Base-by-base conservation (phyloP, 2,329 filamentous ascomycete genomes). In the Cadophora sp. region DNA sequence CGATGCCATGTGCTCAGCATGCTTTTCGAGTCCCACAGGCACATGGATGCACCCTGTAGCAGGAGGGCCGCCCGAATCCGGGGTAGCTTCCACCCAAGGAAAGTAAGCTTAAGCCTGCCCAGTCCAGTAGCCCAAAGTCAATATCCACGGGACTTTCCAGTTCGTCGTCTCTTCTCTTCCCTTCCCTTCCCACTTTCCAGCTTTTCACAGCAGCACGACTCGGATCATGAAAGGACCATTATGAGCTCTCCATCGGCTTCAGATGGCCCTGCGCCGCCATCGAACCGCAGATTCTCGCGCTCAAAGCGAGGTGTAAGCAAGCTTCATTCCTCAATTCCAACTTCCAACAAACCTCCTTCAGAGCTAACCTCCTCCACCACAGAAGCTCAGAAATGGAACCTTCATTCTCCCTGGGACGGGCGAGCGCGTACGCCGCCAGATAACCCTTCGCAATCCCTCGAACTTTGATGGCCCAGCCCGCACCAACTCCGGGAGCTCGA, bases 401-500 rank as follows among this genome's bases (percentile, higher is more conserved):
- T 94, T 96, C 78, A 91, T 98, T 73, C 86, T 97, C 64, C 94
- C 95, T 8, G 84, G 86, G 67, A 97, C 94, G 2, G 94, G 95
- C 74, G 92, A 97, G 79, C 91, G 94, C 70, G 87, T 93, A 56
- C 91, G 89, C 75, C 91, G 91, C 69, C 86, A 90, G 69, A 93
- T 97, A 73, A 95, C 91, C 24, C 83, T 97, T 33, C 90, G 91
- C 73, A 83, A 81, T 75, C 74, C 85, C 63, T 80, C 84, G 65
- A 73, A 66, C 33, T 75, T 72, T 30, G 73, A 75, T 53, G 66
- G 68, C 4, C 56, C 70, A 20, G 58, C 61, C 30, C 59, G 64
- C 36, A 48, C 62, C 39, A 62, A 66, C 47, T 64, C 60, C 41
- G 67, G 67, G 2, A 68, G 60, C 47, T 43, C 61, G 18, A 61